phyloP scores from a whole-genome alignment of 2,329 filamentous ascomycete genomes.

The Zasmidium citrigriseum region DNA sequence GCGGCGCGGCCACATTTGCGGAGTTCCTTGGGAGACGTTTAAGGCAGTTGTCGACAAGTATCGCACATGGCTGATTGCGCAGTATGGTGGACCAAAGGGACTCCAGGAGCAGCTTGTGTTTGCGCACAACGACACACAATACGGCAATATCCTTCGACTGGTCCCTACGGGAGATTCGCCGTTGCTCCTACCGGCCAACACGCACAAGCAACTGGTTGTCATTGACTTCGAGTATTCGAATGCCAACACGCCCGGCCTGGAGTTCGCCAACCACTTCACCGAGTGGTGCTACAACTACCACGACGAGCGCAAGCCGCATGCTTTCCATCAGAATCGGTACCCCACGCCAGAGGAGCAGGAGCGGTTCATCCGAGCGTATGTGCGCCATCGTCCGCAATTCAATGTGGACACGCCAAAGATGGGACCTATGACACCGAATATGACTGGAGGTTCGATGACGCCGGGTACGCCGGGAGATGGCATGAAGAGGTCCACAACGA shows the following conservation, averaged over 20 bases:
- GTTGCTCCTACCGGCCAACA: constrained; percentile 82
- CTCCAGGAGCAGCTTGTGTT: constrained; percentile 81
- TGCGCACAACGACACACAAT: constrained; percentile 99
- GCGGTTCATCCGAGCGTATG: constrained; percentile 82
- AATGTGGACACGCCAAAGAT: constrained; percentile 48
- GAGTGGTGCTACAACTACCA: constrained; percentile 99
- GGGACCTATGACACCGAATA: constrained; percentile 22
- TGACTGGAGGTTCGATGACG: constrained; percentile 30
- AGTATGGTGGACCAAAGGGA: constrained; percentile 67
- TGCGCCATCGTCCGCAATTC: constrained; percentile 75
- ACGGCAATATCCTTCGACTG: constrained; percentile 89
- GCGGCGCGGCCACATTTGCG: constrained; percentile 75
- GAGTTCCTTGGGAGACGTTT: constrained; percentile 80
- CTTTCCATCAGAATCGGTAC: constrained; percentile 70
- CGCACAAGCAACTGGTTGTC: constrained; percentile 93
- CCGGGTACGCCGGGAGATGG: constrained; percentile 29
- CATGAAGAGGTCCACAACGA: constrained; percentile 35
- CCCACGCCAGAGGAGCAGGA: constrained; percentile 79
- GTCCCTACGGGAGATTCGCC: constrained; percentile 74
- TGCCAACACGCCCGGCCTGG: constrained; percentile 80
- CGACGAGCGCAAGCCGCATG: constrained; percentile 60
- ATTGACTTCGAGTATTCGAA: constrained; percentile 98
- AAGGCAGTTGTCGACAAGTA: constrained; percentile 74
- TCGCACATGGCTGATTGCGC: constrained; percentile 68
- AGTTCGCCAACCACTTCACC: constrained; percentile 97